Evolutionary conservation across 73 alveolate species (phyloP), one percentile per base, ranked within the genome.

Genomic region (Blepharisma stoltei): DNA sequence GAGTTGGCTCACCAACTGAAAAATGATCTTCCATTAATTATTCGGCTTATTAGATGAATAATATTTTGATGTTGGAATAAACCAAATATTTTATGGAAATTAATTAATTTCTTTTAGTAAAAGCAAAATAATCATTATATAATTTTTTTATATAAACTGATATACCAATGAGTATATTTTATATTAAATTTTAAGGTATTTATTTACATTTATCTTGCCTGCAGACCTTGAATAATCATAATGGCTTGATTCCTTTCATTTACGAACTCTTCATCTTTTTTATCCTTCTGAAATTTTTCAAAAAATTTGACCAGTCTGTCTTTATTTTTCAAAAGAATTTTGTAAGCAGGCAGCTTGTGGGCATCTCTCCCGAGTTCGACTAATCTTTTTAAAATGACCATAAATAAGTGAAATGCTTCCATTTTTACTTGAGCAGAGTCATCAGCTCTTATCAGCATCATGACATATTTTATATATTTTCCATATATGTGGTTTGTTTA

Each of bases 381-480:
- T 18, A 60, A 8, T 38, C 38, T 60, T 8, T 14, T 18, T 14
- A 60, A 32, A 32, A 32, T 60, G 46, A 14, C 46, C n/a, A 38
- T 9, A 60, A 60, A 60, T 18, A 60, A 18, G 46, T 14, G 46
- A 25, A 60, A 60, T 18, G 49, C 73, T 20, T 60, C 73, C 14
- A 25, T 60, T 60, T 60, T 60, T 20, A 60, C 45, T 25, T 60
- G 46, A 60, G 46, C 37, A 0, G 37, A 25, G n/a, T 14, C 45
- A 25, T 60, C 73, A 14, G 14, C 73, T 60, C 46, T 14, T 38
- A 60, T 1, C 4, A 60, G 23, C 14, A 14, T 60, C 73, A 60
- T 60, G 46, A 38, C 73, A 25, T 60, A 60, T 25, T 60, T 60
- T n/a, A n/a, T n/a, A n/a, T n/a, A n/a, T n/a, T n/a, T n/a, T n/a